Conservation (phyloP, 2,329 filamentous ascomycete species). For the Trichoderma semiorbis region DNA sequence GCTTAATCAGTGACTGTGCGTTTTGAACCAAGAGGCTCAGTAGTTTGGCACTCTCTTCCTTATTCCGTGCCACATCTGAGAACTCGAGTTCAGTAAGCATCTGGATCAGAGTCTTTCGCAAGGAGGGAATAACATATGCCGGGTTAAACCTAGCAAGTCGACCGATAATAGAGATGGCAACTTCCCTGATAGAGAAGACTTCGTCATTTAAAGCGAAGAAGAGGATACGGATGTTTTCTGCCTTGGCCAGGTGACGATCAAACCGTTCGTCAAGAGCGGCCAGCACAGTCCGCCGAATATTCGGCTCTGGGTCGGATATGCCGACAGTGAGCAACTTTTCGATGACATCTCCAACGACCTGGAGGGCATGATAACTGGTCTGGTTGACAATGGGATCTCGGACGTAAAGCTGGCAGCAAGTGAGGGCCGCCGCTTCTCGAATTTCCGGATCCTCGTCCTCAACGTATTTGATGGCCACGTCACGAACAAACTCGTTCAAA, state of each 20-base stretch:
- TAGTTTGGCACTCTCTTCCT: constrained; percentile 92
- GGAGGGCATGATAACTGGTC: constrained; percentile 92
- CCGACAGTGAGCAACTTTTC: constrained; percentile 94
- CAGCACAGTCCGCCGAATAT: constrained; percentile 84
- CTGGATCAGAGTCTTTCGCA: constrained; percentile 93
- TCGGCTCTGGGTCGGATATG: constrained; percentile 84
- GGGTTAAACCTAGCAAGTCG: constrained; percentile 88
- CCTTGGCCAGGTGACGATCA: constrained; percentile 92
- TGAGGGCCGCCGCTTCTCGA: constrained; percentile 88
- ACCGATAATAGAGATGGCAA: constrained; percentile 93
- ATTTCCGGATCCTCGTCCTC: constrained; percentile 94
- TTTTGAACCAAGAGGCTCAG: constrained; percentile 91
- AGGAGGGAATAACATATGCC: constrained; percentile 92
- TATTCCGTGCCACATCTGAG: constrained; percentile 87
- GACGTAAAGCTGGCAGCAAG: constrained; percentile 96
- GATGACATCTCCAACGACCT: constrained; percentile 96
- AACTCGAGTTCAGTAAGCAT: constrained; percentile 95
- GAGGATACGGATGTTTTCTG: constrained; percentile 92
- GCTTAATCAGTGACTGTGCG: constrained; percentile 87
- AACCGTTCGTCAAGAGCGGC: constrained; percentile 89
- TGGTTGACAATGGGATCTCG: constrained; percentile 97
- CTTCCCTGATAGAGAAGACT: constrained; percentile 86
- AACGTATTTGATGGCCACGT: constrained; percentile 97
- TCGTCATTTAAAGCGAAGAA: constrained; percentile 97
- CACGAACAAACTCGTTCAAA: constrained; percentile 95